A percentile compares a stretch with the other conserved stretches of the same genome.
phyloP scores from a whole-genome alignment of 2,329 filamentous ascomycete genomes.

The Proliferodiscus dingleyae region DNA sequence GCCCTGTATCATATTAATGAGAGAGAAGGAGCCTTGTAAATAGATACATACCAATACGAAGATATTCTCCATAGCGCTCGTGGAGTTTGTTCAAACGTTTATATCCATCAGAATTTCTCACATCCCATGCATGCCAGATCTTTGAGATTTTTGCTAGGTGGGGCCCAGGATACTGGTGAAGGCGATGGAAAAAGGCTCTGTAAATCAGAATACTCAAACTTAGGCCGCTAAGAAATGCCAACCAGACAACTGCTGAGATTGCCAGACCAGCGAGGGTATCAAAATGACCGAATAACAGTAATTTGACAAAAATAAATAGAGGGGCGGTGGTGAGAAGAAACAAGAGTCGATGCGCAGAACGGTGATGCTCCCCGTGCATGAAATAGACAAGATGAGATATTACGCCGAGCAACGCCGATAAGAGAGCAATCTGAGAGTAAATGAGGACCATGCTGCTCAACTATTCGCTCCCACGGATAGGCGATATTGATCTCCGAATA shows the following conservation, averaged over 20 bases:
- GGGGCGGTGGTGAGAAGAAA: neutral
- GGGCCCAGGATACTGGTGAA: constrained; percentile 15
- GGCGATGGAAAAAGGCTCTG: constrained; percentile 17
- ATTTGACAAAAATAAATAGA: neutral
- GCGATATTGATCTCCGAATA: too few relatives aligned
- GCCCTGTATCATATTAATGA: neutral
- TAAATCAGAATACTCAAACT: constrained; percentile 8
- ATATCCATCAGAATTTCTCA: neutral
- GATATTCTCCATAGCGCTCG: constrained; percentile 11
- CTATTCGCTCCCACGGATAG: too few relatives aligned
- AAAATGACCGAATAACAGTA: neutral
- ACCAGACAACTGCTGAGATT: neutral
- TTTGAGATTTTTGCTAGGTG: constrained; percentile 12
- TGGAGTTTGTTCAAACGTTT: constrained; percentile 4
- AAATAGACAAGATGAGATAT: neutral
- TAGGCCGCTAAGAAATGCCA: neutral
- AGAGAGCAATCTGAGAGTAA: neutral
- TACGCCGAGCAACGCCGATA: neutral
- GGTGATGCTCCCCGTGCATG: neutral
- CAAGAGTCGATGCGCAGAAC: neutral
- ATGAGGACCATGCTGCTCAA: too few relatives aligned
- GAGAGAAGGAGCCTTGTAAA: neutral
- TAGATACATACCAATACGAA: constrained; percentile 4
- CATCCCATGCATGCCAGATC: constrained; percentile 1
- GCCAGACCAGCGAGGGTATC: neutral